These are phyloP conservation scores for Lasiodiplodia citricola DNA, from an alignment of 2,329 filamentous ascomycete species.

Conservation along the genomic window DNA sequence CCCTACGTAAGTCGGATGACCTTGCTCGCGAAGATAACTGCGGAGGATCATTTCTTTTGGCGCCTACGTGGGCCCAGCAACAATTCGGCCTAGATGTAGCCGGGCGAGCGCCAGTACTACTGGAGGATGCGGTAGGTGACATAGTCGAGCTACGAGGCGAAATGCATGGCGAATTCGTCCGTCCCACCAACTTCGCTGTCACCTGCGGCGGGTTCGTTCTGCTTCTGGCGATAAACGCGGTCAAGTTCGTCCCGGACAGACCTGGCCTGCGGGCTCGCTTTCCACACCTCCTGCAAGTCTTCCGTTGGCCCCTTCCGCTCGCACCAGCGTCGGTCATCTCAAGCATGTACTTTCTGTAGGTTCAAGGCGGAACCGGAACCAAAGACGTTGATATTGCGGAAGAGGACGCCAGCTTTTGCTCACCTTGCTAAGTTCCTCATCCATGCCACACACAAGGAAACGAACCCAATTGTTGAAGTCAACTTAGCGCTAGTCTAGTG, in stretches of 20 bases:
- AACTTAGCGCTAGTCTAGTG: conserved; percentile 58
- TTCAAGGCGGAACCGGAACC: conserved; percentile 71
- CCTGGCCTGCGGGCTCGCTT: conserved; percentile 32
- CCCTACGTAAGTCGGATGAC: too few species aligned
- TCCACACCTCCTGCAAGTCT: conserved; percentile 52
- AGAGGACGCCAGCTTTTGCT: conserved; percentile 65
- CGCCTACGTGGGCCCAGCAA: conserved; percentile 31
- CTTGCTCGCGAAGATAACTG: too few species aligned
- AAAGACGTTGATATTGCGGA: conserved; percentile 68
- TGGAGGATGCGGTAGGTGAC: conserved; percentile 51
- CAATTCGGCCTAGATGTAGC: conserved; percentile 46
- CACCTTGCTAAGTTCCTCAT: conserved; percentile 61
- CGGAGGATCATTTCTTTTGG: too few species aligned
- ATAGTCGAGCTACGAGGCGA: conserved; percentile 37
- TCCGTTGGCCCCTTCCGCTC: conserved; percentile 50
- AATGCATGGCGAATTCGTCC: conserved; percentile 52
- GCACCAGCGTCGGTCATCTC: conserved; percentile 40
- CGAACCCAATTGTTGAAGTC: conserved; percentile 60
- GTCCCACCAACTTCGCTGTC: conserved; percentile 42
- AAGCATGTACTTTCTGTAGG: conserved; percentile 74
- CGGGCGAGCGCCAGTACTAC: conserved; percentile 54
- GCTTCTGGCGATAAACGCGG: conserved; percentile 44
- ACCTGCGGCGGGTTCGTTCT: conserved; percentile 34
- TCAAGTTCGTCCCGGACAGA: conserved; percentile 47
- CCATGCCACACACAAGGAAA: conserved; percentile 56